These are phyloP conservation scores for Coniella lustricola DNA, from an alignment of 2,329 filamentous ascomycete genomes.

Conservation along the genomic window DNA sequence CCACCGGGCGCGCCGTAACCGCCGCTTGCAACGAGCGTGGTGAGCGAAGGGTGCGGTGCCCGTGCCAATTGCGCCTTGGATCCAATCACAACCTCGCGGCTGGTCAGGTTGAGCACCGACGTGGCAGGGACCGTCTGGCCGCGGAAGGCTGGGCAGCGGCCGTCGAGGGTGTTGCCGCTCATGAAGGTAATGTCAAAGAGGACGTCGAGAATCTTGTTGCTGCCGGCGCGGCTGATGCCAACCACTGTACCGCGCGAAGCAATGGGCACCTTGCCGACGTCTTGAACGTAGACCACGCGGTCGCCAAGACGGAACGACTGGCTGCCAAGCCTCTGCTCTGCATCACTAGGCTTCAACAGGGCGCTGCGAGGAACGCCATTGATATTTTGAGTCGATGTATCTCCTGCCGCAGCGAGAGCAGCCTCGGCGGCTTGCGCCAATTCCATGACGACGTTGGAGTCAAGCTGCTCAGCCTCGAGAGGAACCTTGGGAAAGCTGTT, in stretches of 20 bases:
- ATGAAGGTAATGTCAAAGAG: slow-evolving; percentile 95
- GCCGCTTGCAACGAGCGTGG: slow-evolving; percentile 43
- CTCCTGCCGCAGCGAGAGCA: slow-evolving; percentile 30
- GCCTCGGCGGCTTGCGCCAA: slow-evolving; percentile 71
- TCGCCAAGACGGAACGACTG: slow-evolving; percentile 83
- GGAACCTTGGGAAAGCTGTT: slow-evolving; percentile 95
- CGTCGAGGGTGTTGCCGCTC: slow-evolving; percentile 88
- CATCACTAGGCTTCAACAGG: slow-evolving; percentile 86
- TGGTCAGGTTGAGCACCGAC: slow-evolving; percentile 81
- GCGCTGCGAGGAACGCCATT: slow-evolving; percentile 78
- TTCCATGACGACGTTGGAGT: slow-evolving; percentile 77
- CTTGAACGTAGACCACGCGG: slow-evolving; percentile 85
- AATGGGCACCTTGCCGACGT: slow-evolving; percentile 91
- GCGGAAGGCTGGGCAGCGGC: slow-evolving; percentile 85
- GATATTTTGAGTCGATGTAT: slow-evolving; percentile 30
- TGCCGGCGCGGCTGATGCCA: slow-evolving; percentile 81
- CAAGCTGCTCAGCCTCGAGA: slow-evolving; percentile 90
- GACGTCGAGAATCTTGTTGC: slow-evolving; percentile 76
- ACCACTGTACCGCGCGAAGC: slow-evolving; percentile 89
- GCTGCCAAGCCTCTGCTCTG: slow-evolving; percentile 83
- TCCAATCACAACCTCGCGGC: slow-evolving; percentile 71
- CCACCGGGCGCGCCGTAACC: slow-evolving; percentile 37
- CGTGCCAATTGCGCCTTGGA: slow-evolving; percentile 53
- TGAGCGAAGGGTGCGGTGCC: slow-evolving; percentile 38
- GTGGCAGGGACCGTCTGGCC: slow-evolving; percentile 84